These are phyloP conservation scores for Rhodotorula paludigena DNA, from an alignment of 768 basidiomycete species.

Conservation along the genomic window DNA sequence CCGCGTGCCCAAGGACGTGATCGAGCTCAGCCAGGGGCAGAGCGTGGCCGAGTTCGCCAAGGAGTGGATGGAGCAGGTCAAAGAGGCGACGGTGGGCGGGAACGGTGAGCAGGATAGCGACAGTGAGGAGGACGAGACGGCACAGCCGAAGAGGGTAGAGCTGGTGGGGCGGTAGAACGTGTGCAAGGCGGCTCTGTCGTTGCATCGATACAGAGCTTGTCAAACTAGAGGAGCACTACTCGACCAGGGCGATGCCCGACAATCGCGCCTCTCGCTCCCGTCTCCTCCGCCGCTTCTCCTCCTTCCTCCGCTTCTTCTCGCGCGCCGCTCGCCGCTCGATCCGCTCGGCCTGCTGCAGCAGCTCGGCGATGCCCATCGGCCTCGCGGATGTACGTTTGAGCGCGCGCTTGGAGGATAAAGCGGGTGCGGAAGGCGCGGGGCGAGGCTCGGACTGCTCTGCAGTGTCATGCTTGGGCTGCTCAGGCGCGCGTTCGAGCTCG, in stretches of 20 bases:
- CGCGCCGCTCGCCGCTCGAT: neutral
- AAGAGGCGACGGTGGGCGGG: constrained; percentile 37
- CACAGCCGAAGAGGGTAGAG: neutral
- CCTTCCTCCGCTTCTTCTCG: neutral
- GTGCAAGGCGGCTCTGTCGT: too few species aligned
- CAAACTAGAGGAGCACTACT: too few species aligned
- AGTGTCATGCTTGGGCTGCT: neutral
- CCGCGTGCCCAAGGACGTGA: constrained; percentile 83
- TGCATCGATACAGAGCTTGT: too few species aligned
- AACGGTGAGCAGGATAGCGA: neutral
- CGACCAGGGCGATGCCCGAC: too few species aligned
- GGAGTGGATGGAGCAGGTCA: constrained; percentile 47
- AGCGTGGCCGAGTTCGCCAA: constrained; percentile 69
- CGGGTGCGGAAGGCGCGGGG: neutral
- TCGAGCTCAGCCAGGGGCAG: constrained; percentile 69
- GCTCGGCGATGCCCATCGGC: neutral
- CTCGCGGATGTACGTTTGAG: neutral
- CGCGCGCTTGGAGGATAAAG: too few species aligned
- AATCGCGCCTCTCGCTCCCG: neutral
- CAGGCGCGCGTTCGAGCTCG: neutral
- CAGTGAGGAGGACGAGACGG: neutral
- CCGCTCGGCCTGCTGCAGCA: neutral
- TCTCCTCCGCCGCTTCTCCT: neutral
- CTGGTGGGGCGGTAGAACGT: neutral
- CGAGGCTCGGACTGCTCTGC: neutral